Conservation (phyloP, 768 basidiomycete genomes). For the Tricholoma sp. region DNA sequence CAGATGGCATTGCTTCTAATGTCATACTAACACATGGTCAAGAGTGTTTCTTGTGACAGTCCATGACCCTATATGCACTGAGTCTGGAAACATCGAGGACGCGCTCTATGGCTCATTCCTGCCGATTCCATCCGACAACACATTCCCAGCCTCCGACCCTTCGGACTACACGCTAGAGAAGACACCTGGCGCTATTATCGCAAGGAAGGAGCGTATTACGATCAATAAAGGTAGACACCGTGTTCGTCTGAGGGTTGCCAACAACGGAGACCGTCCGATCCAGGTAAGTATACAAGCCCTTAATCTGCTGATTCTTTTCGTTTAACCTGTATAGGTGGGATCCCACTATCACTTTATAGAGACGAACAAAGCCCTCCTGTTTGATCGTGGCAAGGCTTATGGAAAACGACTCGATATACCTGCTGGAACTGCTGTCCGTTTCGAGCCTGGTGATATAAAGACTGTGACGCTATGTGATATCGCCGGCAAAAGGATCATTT, state of each 20-base stretch:
- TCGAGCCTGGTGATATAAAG: constrained; percentile 90
- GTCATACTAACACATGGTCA: constrained; percentile 6
- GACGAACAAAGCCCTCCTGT: constrained; percentile 73
- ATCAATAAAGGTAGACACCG: constrained; percentile 75
- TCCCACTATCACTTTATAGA: constrained; percentile 96
- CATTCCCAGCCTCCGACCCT: constrained; percentile 57
- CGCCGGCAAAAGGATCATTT: constrained; percentile 63
- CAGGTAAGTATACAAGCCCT: constrained; percentile 48
- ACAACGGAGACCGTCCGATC: constrained; percentile 90
- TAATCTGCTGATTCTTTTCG: neutral
- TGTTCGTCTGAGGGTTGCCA: constrained; percentile 72
- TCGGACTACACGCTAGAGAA: constrained; percentile 46
- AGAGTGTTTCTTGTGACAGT: constrained; percentile 97
- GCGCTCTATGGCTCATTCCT: constrained; percentile 95
- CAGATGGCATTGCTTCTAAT: neutral
- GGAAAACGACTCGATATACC: constrained; percentile 89
- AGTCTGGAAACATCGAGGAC: constrained; percentile 69
- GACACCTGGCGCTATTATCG: constrained; percentile 73
- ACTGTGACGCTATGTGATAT: constrained; percentile 79
- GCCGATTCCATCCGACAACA: constrained; percentile 61
- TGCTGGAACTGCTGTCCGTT: constrained; percentile 92
- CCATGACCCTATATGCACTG: constrained; percentile 89
- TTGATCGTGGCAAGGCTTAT: constrained; percentile 79
- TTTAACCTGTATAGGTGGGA: constrained; percentile 56
- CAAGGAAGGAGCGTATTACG: constrained; percentile 57